These are phyloP conservation scores for Candida namnaoensis DNA, from an alignment of 805 yeast genomes.

Conservation along the genomic window DNA sequence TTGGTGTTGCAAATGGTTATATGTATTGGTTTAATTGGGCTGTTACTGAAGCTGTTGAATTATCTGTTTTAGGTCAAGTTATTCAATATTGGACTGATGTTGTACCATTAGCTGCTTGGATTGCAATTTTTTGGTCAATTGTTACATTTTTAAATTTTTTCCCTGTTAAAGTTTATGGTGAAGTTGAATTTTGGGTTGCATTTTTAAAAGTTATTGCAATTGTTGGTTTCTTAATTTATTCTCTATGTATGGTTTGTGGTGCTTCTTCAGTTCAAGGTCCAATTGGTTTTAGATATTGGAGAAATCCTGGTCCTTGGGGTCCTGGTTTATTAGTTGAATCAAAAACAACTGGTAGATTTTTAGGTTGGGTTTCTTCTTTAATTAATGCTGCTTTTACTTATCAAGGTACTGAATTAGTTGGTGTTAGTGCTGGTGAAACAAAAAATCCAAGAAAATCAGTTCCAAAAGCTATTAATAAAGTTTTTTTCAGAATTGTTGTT, in stretches of 20 bases:
- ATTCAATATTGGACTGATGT: slow-evolving; percentile 56
- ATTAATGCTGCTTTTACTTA: slow-evolving; percentile 73
- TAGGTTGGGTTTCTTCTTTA: slow-evolving; percentile 64
- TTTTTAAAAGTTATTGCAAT: slow-evolving; percentile 59
- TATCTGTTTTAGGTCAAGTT: slow-evolving; percentile 64
- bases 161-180: slow-evolving; percentile 68
- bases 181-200: slow-evolving; percentile 70
- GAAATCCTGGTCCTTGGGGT: slow-evolving; percentile 73
- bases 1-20: slow-evolving; percentile 69
- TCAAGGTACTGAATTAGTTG: slow-evolving; percentile 74
- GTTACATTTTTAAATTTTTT: slow-evolving; percentile 46
- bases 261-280: slow-evolving; percentile 64
- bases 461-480: slow-evolving; percentile 66
- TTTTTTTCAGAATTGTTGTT: slow-evolving; percentile 52
- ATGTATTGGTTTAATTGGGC: slow-evolving; percentile 76
- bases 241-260: slow-evolving; percentile 67
- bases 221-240: slow-evolving; percentile 58
- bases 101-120: slow-evolving; percentile 71
- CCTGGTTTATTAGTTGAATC: slow-evolving; percentile 46
- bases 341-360: slow-evolving; percentile 45
- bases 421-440: slow-evolving; percentile 70
- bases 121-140: slow-evolving; percentile 52
- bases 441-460: slow-evolving; percentile 59
- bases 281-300: slow-evolving; percentile 75
- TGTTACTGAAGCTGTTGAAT: slow-evolving; percentile 65